Evolutionary conservation across 805 yeast genomes (phyloP).

Genomic region (Limtongozyma cylindracea): DNA sequence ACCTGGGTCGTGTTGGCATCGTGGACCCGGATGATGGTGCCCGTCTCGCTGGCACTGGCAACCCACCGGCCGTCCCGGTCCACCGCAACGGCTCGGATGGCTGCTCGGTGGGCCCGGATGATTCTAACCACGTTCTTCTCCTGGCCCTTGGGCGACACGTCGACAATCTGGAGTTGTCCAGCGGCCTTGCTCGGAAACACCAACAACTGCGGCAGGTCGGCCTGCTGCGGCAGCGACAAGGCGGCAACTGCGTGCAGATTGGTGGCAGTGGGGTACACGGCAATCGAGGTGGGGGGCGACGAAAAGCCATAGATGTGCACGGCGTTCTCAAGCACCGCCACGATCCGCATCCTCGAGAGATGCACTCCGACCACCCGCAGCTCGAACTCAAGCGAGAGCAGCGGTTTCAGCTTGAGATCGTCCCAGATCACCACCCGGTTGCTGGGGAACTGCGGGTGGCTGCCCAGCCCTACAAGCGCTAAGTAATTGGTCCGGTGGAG

Average conservation of each 20-base stretch:
- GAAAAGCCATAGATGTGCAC: constrained; percentile 62
- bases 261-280: constrained; percentile 35
- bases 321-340: constrained; percentile 42
- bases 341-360: constrained; percentile 48
- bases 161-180: constrained; percentile 68
- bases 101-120: constrained; percentile 53
- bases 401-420: constrained; percentile 54
- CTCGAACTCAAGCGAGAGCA: constrained; percentile 50
- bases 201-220: constrained; percentile 14
- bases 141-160: constrained; percentile 38
- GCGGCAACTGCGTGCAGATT: constrained; percentile 45
- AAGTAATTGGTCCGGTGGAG: constrained; percentile 77
- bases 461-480: constrained; percentile 80
- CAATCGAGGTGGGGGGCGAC: constrained; percentile 46
- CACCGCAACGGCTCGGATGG: constrained; percentile 34
- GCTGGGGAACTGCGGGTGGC: constrained; percentile 48
- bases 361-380: constrained; percentile 52
- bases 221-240: constrained; percentile 10
- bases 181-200: constrained; percentile 56
- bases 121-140: constrained; percentile 40
- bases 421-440: constrained; percentile 83
- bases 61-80: constrained; percentile 39
- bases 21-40: constrained; percentile 58
- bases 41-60: constrained; percentile 65
- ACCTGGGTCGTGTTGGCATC: constrained; percentile 43